Evolutionary conservation across 257 asterid species (phyloP).

Genomic region (Plantago ovata): DNA sequence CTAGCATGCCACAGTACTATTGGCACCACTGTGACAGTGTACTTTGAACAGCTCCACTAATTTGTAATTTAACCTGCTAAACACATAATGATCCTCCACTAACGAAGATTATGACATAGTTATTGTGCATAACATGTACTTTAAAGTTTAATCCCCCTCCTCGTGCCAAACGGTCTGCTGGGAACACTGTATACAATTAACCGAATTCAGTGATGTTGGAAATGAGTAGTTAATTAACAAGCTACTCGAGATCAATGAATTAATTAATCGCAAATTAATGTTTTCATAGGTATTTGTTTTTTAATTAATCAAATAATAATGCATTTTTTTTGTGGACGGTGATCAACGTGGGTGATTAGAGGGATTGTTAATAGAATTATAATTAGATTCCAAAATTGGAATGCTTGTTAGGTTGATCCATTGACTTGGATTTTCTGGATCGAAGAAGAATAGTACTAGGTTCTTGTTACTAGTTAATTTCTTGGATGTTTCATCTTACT

Average conservation of each 20-base stretch:
- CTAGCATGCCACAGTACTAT: slow-evolving; percentile 14
- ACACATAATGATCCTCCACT: not conserved
- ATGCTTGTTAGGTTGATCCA: slow-evolving; percentile 9
- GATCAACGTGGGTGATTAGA: slow-evolving; percentile 16
- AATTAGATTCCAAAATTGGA: slow-evolving; percentile 22
- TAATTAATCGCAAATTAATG: not conserved
- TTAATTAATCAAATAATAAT: not conserved
- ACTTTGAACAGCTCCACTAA: slow-evolving; percentile 24
- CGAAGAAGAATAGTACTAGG: too few relatives aligned
- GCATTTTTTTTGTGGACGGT: slow-evolving; percentile 18
- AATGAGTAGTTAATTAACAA: too few relatives aligned
- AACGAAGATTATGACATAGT: not conserved
- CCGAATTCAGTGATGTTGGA: too few relatives aligned
- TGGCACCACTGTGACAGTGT: not conserved
- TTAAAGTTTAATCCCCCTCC: too few relatives aligned
- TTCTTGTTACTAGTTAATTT: too few relatives aligned
- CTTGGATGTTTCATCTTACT: too few relatives aligned
- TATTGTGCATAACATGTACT: too few relatives aligned
- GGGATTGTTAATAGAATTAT: slow-evolving; percentile 9
- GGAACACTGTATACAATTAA: too few relatives aligned
- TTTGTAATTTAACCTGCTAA: too few relatives aligned
- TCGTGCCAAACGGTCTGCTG: too few relatives aligned
- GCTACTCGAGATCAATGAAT: not conserved
- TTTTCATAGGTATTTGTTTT: not conserved
- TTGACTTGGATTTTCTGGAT: too few relatives aligned